These are phyloP conservation scores for Iodosphaeria phyllophila DNA, from an alignment of 2,329 filamentous ascomycete species.

Conservation along the genomic window DNA sequence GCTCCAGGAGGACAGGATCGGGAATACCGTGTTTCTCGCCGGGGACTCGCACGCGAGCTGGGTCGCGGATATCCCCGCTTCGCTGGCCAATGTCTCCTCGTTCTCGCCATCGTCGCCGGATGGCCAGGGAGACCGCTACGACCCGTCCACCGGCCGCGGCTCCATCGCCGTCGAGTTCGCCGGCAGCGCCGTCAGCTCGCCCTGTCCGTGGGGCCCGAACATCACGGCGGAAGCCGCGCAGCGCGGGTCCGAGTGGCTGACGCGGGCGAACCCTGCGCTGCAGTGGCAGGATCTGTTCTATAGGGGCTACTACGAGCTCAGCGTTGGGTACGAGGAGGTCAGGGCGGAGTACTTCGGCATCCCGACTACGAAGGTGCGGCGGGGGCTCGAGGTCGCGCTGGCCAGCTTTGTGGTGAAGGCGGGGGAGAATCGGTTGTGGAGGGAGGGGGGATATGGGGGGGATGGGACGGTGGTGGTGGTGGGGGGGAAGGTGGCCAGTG, in stretches of 20 bases:
- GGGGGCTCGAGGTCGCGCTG: conserved; percentile 36
- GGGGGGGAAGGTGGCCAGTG: conserved; percentile 18
- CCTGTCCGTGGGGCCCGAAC: conserved; percentile 37
- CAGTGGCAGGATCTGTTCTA: conserved; percentile 48
- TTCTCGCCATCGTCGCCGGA: too few species aligned
- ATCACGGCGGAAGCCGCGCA: conserved; percentile 29
- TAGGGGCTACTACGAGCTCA: conserved; percentile 44
- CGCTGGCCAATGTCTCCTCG: too few species aligned
- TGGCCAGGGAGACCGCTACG: conserved; percentile 22
- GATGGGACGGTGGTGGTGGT: too few species aligned
- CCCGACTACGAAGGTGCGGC: conserved; percentile 30
- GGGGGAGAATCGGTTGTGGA: conserved; percentile 25
- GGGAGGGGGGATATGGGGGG: conserved; percentile 5
- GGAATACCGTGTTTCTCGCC: conserved; percentile 44
- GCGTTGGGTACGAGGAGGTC: conserved; percentile 29
- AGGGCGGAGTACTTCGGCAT: conserved; percentile 33
- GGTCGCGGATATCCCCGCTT: conserved; percentile 23
- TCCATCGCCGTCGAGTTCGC: conserved; percentile 32
- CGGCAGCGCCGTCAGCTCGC: conserved; percentile 37
- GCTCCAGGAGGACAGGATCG: conserved; percentile 39
- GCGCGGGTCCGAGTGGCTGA: conserved; percentile 21
- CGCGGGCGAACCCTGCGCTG: conserved; percentile 31
- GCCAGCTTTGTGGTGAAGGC: conserved; percentile 42
- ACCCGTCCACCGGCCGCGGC: conserved; percentile 22
- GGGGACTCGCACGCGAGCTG: conserved; percentile 43